Percentiles rank a stretch among this genome's conserved stretches.
These are phyloP conservation scores for Rhodocollybia butyracea DNA, from an alignment of 768 basidiomycete species.

Conservation along the genomic window DNA sequence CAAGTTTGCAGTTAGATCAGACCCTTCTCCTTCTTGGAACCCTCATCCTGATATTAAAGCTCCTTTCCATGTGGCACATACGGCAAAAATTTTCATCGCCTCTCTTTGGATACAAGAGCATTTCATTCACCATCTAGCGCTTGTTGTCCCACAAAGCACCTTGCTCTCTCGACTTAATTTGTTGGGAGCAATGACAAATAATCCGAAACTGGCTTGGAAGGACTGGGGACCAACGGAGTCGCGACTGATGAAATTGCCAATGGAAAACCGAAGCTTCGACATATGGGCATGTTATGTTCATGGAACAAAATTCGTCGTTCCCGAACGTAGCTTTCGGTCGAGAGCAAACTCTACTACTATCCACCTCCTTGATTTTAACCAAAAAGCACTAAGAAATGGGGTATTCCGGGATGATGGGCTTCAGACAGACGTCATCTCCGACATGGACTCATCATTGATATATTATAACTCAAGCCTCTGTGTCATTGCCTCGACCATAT, in stretches of 20 bases:
- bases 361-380: conserved; percentile 53
- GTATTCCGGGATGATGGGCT: conserved; percentile 7
- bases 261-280: conserved; percentile 28
- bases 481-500: conserved; percentile 18
- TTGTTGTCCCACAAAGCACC: conserved; percentile 41
- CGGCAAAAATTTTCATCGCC: conserved; percentile 42
- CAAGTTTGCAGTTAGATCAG: conserved; percentile 45
- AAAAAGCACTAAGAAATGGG: conserved; percentile 31
- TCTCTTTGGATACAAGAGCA: conserved; percentile 36
- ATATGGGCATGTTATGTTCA: conserved; percentile 62
- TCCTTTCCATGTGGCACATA: conserved; percentile 45
- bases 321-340: conserved; percentile 13
- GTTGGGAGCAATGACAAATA: conserved; percentile 13
- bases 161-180: conserved; percentile 24
- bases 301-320: conserved; percentile 41
- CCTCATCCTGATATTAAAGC: conserved; percentile 29
- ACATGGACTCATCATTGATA: background rate
- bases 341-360: conserved; percentile 18
- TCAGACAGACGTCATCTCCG: background rate
- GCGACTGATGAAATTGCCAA: conserved; percentile 34
- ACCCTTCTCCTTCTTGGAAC: conserved; percentile 47
- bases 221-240: conserved; percentile 50
- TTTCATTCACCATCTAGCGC: conserved; percentile 27
- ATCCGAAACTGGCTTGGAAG: conserved; percentile 37
- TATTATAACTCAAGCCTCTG: conserved; percentile 9